Conservation (phyloP, 2,329 filamentous ascomycete genomes). For the Phyllosticta capitalensis region DNA sequence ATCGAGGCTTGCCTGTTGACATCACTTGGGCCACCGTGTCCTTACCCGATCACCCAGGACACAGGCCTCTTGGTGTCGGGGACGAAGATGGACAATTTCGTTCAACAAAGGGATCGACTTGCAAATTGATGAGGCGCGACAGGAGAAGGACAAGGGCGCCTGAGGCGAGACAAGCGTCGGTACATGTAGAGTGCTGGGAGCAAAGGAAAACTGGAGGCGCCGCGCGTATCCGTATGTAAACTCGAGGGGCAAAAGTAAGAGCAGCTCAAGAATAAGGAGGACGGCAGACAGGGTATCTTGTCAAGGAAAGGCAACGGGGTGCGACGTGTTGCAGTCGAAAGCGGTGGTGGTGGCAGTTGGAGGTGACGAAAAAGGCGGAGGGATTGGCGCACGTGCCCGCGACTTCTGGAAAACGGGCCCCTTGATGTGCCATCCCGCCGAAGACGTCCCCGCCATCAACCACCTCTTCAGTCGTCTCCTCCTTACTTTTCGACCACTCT, state of each 20-base stretch:
- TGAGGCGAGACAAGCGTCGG: not conserved
- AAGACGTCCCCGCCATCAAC: constrained; percentile 5
- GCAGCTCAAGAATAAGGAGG: not conserved
- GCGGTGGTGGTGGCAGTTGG: not conserved
- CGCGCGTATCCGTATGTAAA: not conserved
- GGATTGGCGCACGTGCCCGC: constrained; percentile 7
- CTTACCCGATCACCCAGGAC: not conserved
- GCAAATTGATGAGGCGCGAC: constrained; percentile 1
- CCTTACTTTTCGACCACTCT: constrained; percentile 8
- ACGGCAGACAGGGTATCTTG: not conserved
- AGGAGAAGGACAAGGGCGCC: not conserved
- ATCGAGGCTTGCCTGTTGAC: not conserved
- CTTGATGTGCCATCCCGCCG: not conserved
- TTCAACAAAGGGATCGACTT: constrained; percentile 7
- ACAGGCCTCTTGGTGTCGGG: not conserved
- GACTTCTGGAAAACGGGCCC: not conserved
- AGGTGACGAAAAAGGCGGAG: not conserved
- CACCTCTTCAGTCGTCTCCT: not conserved
- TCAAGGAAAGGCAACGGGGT: constrained; percentile 1
- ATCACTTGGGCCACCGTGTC: not conserved
- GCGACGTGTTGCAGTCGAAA: not conserved
- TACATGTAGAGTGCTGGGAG: not conserved
- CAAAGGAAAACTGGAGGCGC: not conserved
- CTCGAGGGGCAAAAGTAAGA: not conserved
- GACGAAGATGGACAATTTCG: constrained; percentile 1